Conservation (phyloP, 1,284 basidiomycete genomes). For the Dichomitus squalens region DNA sequence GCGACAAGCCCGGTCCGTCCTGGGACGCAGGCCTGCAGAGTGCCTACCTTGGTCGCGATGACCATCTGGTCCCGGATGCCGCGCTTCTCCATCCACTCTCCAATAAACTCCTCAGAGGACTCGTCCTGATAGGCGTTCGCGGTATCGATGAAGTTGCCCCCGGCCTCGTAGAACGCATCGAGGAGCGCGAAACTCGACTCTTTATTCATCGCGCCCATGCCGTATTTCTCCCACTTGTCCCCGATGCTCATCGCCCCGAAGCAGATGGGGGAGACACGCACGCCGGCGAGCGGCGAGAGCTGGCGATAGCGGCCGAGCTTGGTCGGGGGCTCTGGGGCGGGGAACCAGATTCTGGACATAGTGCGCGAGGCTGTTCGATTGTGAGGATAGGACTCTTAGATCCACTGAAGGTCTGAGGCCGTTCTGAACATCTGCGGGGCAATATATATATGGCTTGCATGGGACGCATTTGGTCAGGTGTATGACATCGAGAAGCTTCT, state of each 20-base stretch:
- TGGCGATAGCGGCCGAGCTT: slow-evolving; percentile 25
- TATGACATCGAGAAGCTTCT: too few species aligned
- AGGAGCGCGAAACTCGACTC: slow-evolving; percentile 37
- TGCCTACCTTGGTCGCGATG: slow-evolving; percentile 41
- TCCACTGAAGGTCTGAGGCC: too few species aligned
- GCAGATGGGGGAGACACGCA: slow-evolving; percentile 48
- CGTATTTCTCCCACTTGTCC: slow-evolving; percentile 44
- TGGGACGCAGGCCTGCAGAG: neutral
- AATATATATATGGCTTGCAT: too few species aligned
- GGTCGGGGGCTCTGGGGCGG: slow-evolving; percentile 19
- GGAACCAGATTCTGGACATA: slow-evolving; percentile 19
- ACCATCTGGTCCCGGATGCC: slow-evolving; percentile 46
- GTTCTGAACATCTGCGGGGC: too few species aligned
- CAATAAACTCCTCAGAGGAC: slow-evolving; percentile 37
- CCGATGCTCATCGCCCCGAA: slow-evolving; percentile 57
- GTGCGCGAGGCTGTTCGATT: too few species aligned
- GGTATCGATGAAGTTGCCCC: slow-evolving; percentile 39
- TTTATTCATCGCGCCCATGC: slow-evolving; percentile 44
- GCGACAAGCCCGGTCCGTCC: neutral
- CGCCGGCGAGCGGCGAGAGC: slow-evolving; percentile 24
- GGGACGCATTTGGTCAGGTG: too few species aligned
- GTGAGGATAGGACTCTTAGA: too few species aligned
- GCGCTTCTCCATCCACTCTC: slow-evolving; percentile 47
- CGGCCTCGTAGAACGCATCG: slow-evolving; percentile 36
- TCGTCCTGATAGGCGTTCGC: slow-evolving; percentile 37